Conservation (phyloP, 345 rosid species). For the Gossypium rotundifolium region DNA sequence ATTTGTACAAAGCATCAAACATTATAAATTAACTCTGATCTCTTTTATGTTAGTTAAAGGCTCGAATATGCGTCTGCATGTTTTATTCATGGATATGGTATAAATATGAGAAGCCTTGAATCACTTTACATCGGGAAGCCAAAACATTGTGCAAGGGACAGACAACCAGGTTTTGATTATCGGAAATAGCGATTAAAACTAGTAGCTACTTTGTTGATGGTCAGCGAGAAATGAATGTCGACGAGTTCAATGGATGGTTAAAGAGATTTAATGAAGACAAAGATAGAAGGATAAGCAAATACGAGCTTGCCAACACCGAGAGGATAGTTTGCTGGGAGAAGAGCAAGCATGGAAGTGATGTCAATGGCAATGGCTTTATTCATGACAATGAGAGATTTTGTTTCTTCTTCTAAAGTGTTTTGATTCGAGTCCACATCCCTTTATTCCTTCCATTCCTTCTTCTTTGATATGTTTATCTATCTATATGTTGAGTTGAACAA, state of each 20-base stretch:
- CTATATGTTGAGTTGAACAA: background rate
- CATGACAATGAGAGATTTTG: slow-evolving; percentile 11
- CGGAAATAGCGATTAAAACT: background rate
- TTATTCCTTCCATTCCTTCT: background rate
- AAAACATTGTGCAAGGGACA: background rate
- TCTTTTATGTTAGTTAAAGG: background rate
- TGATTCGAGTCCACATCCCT: background rate
- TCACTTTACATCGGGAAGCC: background rate
- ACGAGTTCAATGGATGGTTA: background rate
- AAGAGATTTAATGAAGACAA: slow-evolving; percentile 9
- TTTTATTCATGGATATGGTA: background rate
- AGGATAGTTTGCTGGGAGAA: slow-evolving; percentile 5
- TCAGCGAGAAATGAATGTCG: background rate
- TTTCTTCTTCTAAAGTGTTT: background rate
- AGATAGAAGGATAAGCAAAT: background rate
- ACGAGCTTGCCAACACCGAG: slow-evolving; percentile 1
- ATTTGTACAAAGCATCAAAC: background rate
- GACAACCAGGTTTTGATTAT: background rate
- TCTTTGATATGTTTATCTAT: background rate
- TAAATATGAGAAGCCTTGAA: background rate
- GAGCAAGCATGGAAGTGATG: background rate
- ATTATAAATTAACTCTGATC: background rate
- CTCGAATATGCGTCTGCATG: background rate
- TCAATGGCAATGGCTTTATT: slow-evolving; percentile 2
- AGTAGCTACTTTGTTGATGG: background rate